Conservation (phyloP, 1,139 yeast species). For the Taiozyma sp. region DNA sequence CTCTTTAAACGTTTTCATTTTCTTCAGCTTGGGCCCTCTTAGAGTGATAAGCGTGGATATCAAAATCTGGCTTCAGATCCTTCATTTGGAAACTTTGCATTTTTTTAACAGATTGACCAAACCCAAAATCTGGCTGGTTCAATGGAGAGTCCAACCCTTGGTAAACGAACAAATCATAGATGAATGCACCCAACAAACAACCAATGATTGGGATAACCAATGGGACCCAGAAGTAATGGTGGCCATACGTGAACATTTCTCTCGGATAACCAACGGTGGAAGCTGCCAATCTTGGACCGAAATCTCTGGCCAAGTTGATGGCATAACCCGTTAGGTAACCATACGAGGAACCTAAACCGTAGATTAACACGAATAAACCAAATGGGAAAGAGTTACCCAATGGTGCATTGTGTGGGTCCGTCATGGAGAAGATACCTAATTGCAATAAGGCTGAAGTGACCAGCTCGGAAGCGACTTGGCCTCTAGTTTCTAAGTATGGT, state of each 20-base stretch:
- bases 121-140: conserved; percentile 33
- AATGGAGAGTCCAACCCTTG: conserved; percentile 46
- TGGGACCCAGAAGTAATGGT: conserved; percentile 48
- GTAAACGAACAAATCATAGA: conserved; percentile 43
- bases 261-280: conserved; percentile 40
- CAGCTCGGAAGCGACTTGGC: conserved; percentile 43
- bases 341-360: conserved; percentile 38
- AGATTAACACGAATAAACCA: conserved; percentile 38
- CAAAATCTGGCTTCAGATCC: conserved; percentile 21
- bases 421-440: conserved; percentile 40
- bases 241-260: conserved; percentile 33
- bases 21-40: background rate
- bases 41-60: conserved; percentile 4
- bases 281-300: conserved; percentile 46
- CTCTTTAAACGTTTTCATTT: background rate
- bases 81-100: conserved; percentile 15
- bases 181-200: conserved; percentile 37
- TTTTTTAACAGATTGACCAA: conserved; percentile 12
- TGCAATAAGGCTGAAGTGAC: conserved; percentile 39
- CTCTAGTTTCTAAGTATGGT: conserved; percentile 35
- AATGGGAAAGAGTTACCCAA: conserved; percentile 41
- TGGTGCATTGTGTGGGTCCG: conserved; percentile 43
- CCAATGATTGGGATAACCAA: conserved; percentile 43
- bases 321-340: conserved; percentile 51
- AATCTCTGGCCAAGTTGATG: conserved; percentile 47